These are phyloP conservation scores for Daldinia caldariorum DNA, from an alignment of 495 filamentous ascomycete genomes.

Conservation along the genomic window DNA sequence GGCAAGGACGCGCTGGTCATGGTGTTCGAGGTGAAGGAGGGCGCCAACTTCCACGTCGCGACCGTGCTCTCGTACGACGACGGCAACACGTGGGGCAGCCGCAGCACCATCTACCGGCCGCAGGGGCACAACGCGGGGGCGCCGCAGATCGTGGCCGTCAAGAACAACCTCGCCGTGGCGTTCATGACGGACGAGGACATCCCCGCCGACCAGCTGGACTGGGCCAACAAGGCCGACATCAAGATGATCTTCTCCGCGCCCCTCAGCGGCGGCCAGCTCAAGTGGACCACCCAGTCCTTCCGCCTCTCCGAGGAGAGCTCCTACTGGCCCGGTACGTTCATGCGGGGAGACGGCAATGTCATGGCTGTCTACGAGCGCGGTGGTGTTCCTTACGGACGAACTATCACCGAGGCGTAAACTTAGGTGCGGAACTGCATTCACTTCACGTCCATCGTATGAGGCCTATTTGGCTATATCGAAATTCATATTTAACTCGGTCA, in stretches of 20 bases:
- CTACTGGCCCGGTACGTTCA: constrained; percentile 37
- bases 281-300: constrained; percentile 25
- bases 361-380: constrained; percentile 42
- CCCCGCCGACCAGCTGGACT: constrained; percentile 10
- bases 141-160: constrained; percentile 63
- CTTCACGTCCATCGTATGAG: too few species aligned
- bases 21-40: constrained; percentile 64
- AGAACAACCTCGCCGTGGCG: constrained; percentile 62
- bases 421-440: neutral
- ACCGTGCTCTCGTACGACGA: constrained; percentile 65
- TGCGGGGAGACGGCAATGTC: constrained; percentile 12
- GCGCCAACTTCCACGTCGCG: constrained; percentile 60
- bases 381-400: constrained; percentile 22
- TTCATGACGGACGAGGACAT: constrained; percentile 70
- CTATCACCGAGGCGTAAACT: constrained; percentile 13
- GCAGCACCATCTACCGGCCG: constrained; percentile 60
- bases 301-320: constrained; percentile 24
- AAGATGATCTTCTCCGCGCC: constrained; percentile 40
- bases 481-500: too few species aligned
- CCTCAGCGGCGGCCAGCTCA: constrained; percentile 19
- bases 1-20: constrained; percentile 59
- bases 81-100: constrained; percentile 61
- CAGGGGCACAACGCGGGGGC: constrained; percentile 60
- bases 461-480: too few species aligned
- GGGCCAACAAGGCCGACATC: constrained; percentile 43